Percentiles rank a stretch among this genome's conserved stretches.
These are phyloP conservation scores for Ceratopteris richardii DNA, from an alignment of 75 land plant species.

Conservation along the genomic window DNA sequence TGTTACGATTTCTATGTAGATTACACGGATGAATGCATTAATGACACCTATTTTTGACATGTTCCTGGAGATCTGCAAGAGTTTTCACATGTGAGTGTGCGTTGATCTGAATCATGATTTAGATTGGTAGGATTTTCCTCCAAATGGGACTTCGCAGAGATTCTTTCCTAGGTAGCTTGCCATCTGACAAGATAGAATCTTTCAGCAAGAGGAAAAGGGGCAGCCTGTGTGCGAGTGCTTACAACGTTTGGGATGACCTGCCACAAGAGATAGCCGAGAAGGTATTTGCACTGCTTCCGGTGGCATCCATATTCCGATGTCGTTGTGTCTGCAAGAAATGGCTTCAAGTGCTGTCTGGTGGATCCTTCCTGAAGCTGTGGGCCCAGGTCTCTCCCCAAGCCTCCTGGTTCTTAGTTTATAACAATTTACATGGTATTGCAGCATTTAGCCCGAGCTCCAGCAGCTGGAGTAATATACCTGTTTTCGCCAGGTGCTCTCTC, in stretches of 20 bases:
- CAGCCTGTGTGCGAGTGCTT: no score
- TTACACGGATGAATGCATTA: no score
- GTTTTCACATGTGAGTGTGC: no score
- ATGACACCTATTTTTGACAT: no score
- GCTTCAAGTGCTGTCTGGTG: slow-evolving; percentile 14
- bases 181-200: no score
- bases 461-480: slow-evolving; percentile 30
- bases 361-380: slow-evolving; percentile 22
- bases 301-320: slow-evolving; percentile 13
- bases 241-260: slow-evolving; percentile 14
- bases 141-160: no score
- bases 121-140: no score
- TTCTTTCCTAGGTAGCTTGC: no score
- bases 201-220: no score
- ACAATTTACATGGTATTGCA: slow-evolving; percentile 11
- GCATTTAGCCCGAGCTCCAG: slow-evolving; percentile 19
- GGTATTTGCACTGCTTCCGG: slow-evolving; percentile 26
- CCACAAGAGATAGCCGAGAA: slow-evolving; percentile 30
- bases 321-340: slow-evolving; percentile 34
- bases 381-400: slow-evolving; percentile 10
- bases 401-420: slow-evolving; percentile 23
- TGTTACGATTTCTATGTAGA: no score
- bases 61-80: no score
- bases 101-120: no score
- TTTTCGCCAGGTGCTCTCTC: slow-evolving; percentile 20